Evolutionary conservation across 2,329 filamentous ascomycete species (phyloP).

Genomic region (Xylaria sp.): DNA sequence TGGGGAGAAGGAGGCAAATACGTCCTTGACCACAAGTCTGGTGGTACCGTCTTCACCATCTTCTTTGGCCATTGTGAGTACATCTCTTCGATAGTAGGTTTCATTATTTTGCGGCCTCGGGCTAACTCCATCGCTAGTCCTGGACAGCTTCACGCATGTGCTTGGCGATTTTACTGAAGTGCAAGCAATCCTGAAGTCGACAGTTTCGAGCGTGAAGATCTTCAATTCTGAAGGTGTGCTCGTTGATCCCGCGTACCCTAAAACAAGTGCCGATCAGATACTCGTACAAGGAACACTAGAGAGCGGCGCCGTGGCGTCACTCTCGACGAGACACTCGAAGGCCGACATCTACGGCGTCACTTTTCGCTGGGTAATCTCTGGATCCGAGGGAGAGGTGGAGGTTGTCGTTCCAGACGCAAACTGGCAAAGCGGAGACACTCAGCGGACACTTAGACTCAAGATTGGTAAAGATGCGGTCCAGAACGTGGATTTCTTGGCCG

Average conservation of each 20-base stretch:
- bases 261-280: slow-evolving; percentile 44
- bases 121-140: slow-evolving; percentile 32
- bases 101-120: too few species aligned
- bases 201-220: slow-evolving; percentile 32
- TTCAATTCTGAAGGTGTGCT: slow-evolving; percentile 34
- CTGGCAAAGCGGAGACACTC: slow-evolving; percentile 29
- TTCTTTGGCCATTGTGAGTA: slow-evolving; percentile 41
- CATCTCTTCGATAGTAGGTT: neutral
- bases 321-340: slow-evolving; percentile 36
- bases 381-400: slow-evolving; percentile 45
- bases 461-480: slow-evolving; percentile 19
- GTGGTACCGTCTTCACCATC: slow-evolving; percentile 35
- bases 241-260: slow-evolving; percentile 31
- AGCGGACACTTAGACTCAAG: slow-evolving; percentile 30
- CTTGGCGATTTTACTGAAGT: slow-evolving; percentile 41
- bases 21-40: slow-evolving; percentile 25
- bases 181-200: slow-evolving; percentile 37
- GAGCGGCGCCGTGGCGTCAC: slow-evolving; percentile 40
- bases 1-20: slow-evolving; percentile 33
- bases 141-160: slow-evolving; percentile 43
- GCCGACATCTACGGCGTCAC: slow-evolving; percentile 31
- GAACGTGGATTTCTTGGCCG: slow-evolving; percentile 19
- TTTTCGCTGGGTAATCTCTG: slow-evolving; percentile 45
- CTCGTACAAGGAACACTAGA: slow-evolving; percentile 43
- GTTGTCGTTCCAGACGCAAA: slow-evolving; percentile 26